Percentiles rank a stretch among this genome's conserved stretches.
These are phyloP conservation scores for Apiospora koreana DNA, from an alignment of 2,329 filamentous ascomycete genomes.

Conservation along the genomic window DNA sequence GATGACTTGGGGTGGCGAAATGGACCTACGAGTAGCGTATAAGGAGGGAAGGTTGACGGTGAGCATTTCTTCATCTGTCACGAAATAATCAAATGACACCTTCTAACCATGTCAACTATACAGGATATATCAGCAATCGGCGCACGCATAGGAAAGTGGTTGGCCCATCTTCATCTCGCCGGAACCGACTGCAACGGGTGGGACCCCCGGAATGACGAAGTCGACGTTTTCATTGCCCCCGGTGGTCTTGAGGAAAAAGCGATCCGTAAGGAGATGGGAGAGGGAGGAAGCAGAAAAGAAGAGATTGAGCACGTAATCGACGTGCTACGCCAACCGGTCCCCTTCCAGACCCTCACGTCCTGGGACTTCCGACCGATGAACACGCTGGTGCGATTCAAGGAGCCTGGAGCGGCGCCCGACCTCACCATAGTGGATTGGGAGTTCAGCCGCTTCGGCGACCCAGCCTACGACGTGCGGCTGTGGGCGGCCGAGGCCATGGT, in stretches of 20 bases:
- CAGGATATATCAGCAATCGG: not conserved
- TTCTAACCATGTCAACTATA: not conserved
- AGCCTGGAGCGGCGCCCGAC: not conserved
- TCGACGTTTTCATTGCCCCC: not conserved
- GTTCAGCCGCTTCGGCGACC: not conserved
- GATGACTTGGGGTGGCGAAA: not conserved
- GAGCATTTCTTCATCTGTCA: not conserved
- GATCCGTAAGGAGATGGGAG: not conserved
- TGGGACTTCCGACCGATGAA: conserved; percentile 17
- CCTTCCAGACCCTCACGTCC: conserved; percentile 4
- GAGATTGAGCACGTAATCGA: not conserved
- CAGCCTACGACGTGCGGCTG: not conserved
- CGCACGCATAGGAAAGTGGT: not conserved
- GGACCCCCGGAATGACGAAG: not conserved
- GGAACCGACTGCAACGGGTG: not conserved
- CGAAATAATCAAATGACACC: no score
- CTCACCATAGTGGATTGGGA: not conserved
- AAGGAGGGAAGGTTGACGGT: not conserved
- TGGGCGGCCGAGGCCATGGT: not conserved
- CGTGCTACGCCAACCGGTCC: not conserved
- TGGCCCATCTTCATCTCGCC: not conserved
- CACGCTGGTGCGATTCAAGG: not conserved
- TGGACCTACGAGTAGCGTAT: not conserved
- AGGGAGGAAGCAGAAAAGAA: not conserved
- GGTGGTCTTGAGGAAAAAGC: not conserved